A percentile compares a stretch with the other conserved stretches of the same genome.
phyloP scores from a whole-genome alignment of 2,329 filamentous ascomycete species.

The Fusarium tjaetaba region DNA sequence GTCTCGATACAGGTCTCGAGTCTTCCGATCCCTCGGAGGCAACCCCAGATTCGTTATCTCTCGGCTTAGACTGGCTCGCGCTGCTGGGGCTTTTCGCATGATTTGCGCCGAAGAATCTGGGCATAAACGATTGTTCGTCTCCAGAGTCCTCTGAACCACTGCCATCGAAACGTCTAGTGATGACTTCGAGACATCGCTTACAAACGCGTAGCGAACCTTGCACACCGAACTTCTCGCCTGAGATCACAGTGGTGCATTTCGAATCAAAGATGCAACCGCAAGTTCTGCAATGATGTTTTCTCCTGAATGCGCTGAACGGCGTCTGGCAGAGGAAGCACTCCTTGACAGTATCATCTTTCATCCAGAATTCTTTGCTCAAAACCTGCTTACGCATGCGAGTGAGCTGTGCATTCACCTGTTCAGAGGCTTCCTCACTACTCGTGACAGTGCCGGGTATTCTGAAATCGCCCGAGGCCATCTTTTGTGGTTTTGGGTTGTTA shows the following conservation, averaged over 20 bases:
- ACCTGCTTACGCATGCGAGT: constrained; percentile 86
- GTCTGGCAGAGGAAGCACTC: constrained; percentile 95
- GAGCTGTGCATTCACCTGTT: constrained; percentile 68
- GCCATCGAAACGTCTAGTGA: constrained; percentile 88
- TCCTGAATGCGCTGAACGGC: constrained; percentile 89
- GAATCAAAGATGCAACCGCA: constrained; percentile 99
- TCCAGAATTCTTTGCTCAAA: constrained; percentile 96
- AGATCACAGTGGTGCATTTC: constrained; percentile 92
- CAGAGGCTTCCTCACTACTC: constrained; percentile 64
- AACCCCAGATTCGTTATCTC: constrained; percentile 53
- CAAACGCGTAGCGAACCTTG: constrained; percentile 87
- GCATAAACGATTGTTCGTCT: constrained; percentile 76
- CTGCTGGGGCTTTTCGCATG: constrained; percentile 56
- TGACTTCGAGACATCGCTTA: constrained; percentile 90
- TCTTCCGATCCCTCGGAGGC: constrained; percentile 57
- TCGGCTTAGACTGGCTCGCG: constrained; percentile 48
- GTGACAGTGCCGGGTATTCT: constrained; percentile 66
- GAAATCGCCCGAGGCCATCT: constrained; percentile 57
- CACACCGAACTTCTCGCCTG: constrained; percentile 88
- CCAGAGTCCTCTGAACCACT: constrained; percentile 88
- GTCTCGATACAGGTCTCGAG: constrained; percentile 63
- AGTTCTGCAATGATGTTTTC: constrained; percentile 95
- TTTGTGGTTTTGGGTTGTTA: constrained; percentile 57
- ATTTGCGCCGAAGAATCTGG: constrained; percentile 68
- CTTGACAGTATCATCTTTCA: constrained; percentile 98